phyloP scores from a whole-genome alignment of 345 rosid genomes.

The Bruguiera gymnorhiza region DNA sequence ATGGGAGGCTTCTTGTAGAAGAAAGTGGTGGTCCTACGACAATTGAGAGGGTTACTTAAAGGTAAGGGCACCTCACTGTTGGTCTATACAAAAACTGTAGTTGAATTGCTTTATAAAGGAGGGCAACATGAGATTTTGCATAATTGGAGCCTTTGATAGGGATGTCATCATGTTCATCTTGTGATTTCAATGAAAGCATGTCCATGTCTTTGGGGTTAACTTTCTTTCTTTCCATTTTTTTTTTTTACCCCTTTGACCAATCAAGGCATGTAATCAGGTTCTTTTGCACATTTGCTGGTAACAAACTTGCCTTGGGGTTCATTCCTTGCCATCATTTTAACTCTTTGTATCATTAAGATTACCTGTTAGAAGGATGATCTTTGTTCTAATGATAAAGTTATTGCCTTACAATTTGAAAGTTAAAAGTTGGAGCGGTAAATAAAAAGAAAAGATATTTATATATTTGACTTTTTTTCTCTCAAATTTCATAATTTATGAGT shows the following conservation, averaged over 20 bases:
- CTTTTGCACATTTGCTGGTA: background rate
- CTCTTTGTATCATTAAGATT: too few species aligned
- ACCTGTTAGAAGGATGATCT: too few species aligned
- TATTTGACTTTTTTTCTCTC: too few species aligned
- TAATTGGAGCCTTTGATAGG: conserved; percentile 32
- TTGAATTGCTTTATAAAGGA: conserved; percentile 33
- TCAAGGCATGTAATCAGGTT: background rate
- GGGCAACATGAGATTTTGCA: conserved; percentile 43
- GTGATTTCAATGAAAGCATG: conserved; percentile 22
- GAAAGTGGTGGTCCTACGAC: conserved; percentile 30
- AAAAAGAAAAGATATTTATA: too few species aligned
- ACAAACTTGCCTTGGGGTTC: too few species aligned
- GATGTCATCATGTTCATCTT: conserved; percentile 25
- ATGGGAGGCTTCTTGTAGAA: conserved; percentile 34
- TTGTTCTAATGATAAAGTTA: too few species aligned
- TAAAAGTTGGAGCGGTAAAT: too few species aligned
- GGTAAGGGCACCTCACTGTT: conserved; percentile 12
- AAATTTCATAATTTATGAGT: too few species aligned
- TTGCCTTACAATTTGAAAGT: too few species aligned
- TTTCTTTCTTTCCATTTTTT: too few species aligned
- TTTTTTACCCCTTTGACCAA: conserved; percentile 25
- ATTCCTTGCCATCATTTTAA: too few species aligned
- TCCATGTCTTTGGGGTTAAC: conserved; percentile 7
- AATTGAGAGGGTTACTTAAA: conserved; percentile 19
- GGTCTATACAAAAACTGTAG: conserved; percentile 3